These are phyloP conservation scores for Amylocystis lapponica DNA, from an alignment of 768 basidiomycete genomes.

Conservation along the genomic window DNA sequence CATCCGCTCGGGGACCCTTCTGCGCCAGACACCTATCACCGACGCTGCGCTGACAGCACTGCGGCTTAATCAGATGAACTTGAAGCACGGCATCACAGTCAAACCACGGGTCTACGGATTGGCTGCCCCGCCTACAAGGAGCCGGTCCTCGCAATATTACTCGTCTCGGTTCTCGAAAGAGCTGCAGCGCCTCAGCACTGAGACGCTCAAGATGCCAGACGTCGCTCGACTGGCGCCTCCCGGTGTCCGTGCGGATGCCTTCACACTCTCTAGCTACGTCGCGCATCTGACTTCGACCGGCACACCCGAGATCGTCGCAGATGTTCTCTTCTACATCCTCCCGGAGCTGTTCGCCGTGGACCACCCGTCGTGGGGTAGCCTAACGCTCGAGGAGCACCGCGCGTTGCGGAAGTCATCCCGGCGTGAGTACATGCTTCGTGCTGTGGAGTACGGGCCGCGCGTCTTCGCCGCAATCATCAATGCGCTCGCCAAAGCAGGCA, in stretches of 20 bases:
- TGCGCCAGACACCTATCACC: constrained; percentile 35
- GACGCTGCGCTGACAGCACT: constrained; percentile 33
- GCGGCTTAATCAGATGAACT: constrained; percentile 1
- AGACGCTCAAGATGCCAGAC: constrained; percentile 12
- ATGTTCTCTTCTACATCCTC: constrained; percentile 47
- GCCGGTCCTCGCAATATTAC: no score
- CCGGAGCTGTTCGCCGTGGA: constrained; percentile 43
- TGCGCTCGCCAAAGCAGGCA: constrained; percentile 51
- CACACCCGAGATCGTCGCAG: constrained; percentile 36
- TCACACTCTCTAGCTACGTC: constrained; percentile 50
- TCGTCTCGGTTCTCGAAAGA: no score
- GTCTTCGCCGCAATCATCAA: constrained; percentile 56
- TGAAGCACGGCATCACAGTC: neutral
- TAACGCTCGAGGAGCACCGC: constrained; percentile 20
- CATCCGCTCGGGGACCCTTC: constrained; percentile 46
- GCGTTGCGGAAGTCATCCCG: constrained; percentile 15
- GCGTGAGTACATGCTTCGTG: constrained; percentile 33
- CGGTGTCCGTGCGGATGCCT: constrained; percentile 30
- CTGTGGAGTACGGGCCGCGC: constrained; percentile 49
- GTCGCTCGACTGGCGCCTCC: neutral
- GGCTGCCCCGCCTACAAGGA: no score
- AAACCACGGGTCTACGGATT: no score
- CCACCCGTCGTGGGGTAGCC: constrained; percentile 32
- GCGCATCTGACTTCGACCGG: constrained; percentile 45
- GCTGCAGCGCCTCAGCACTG: constrained; percentile 5